These are phyloP conservation scores for Elaeis oleifera DNA, from an alignment of 202 grass and related monocot species.

Conservation along the genomic window DNA sequence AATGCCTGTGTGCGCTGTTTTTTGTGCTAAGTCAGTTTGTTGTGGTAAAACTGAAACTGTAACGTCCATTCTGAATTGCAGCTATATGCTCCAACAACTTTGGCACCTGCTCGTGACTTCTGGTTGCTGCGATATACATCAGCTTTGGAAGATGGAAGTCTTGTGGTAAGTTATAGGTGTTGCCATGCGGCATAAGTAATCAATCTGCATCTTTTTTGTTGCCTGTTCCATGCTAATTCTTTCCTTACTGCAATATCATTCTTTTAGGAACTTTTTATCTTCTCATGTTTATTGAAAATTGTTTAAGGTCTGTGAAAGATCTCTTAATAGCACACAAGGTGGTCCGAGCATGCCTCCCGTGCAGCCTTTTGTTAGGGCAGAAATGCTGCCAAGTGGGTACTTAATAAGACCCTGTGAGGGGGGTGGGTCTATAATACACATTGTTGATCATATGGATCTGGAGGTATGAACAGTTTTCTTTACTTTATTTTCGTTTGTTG, in stretches of 20 bases:
- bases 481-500: neutral
- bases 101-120: slow-evolving; percentile 64
- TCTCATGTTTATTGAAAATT: neutral
- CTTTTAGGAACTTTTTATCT: neutral
- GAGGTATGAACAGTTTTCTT: slow-evolving; percentile 32
- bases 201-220: neutral
- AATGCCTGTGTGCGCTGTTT: no score
- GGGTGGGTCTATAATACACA: slow-evolving; percentile 64
- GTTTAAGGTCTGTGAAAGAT: slow-evolving; percentile 62
- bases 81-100: slow-evolving; percentile 58
- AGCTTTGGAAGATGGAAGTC: slow-evolving; percentile 48
- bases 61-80: slow-evolving; percentile 3
- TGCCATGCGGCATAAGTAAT: neutral
- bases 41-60: no score
- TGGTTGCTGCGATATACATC: slow-evolving; percentile 68
- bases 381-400: slow-evolving; percentile 70
- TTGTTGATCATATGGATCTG: slow-evolving; percentile 71
- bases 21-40: no score
- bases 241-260: neutral
- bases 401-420: slow-evolving; percentile 61
- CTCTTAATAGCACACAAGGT: slow-evolving; percentile 45
- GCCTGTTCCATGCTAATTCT: neutral
- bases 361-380: slow-evolving; percentile 54
- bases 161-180: slow-evolving; percentile 39
- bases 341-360: slow-evolving; percentile 55